These are phyloP conservation scores for Pichia sp. DNA, from an alignment of 1,139 yeast genomes.

Conservation along the genomic window DNA sequence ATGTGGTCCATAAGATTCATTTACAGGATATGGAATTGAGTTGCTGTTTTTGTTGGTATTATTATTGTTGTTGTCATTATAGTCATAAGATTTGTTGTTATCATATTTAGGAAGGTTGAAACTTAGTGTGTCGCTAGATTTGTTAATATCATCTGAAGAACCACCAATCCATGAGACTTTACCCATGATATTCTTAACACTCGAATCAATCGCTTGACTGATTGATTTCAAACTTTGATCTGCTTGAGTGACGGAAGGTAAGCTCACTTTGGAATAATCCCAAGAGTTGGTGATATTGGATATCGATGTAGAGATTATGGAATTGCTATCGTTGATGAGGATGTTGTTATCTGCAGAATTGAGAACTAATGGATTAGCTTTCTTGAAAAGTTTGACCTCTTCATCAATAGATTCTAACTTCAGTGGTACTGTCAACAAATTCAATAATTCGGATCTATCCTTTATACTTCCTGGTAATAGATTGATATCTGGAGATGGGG, in stretches of 20 bases:
- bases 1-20: background rate
- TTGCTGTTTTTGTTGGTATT: background rate
- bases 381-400: slow-evolving; percentile 21
- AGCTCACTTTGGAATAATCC: slow-evolving; percentile 20
- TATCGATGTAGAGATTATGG: background rate
- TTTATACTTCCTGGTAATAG: slow-evolving; percentile 8
- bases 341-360: background rate
- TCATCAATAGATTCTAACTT: slow-evolving; percentile 28
- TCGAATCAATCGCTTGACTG: slow-evolving; percentile 33
- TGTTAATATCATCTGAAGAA: slow-evolving; percentile 11
- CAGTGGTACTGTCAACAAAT: slow-evolving; percentile 24
- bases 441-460: slow-evolving; percentile 10
- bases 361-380: slow-evolving; percentile 12
- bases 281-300: slow-evolving; percentile 4
- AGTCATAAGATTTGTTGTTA: background rate
- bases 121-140: background rate
- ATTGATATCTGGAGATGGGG: slow-evolving; percentile 13
- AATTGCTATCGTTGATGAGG: background rate
- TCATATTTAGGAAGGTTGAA: background rate
- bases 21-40: background rate
- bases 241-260: slow-evolving; percentile 32
- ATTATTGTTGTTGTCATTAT: background rate
- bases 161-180: slow-evolving; percentile 30
- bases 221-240: slow-evolving; percentile 34
- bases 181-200: slow-evolving; percentile 33